Evolutionary conservation across 495 filamentous ascomycete species (phyloP).

Genomic region (Saxophila tyrrhenica): DNA sequence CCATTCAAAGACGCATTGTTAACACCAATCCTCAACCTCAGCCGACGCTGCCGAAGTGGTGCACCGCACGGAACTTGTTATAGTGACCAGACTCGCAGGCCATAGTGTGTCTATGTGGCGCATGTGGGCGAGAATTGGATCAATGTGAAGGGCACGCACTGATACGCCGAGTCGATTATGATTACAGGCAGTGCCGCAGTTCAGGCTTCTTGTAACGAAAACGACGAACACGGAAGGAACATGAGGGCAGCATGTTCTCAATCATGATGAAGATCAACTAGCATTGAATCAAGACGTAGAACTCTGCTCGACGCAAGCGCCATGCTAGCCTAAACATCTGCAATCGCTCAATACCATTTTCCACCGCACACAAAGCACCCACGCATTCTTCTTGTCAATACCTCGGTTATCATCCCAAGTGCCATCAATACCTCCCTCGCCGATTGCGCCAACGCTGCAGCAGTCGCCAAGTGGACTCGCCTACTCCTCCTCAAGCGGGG

Average conservation of each 20-base stretch:
- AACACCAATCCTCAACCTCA: neutral
- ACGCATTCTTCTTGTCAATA: neutral
- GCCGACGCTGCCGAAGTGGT: too few relatives aligned
- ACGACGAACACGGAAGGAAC: too few relatives aligned
- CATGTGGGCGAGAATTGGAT: too few relatives aligned
- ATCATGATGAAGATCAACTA: too few relatives aligned
- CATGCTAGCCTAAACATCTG: neutral
- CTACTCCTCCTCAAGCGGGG: conserved; percentile 39
- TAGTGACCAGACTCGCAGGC: too few relatives aligned
- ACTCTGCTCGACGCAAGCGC: neutral
- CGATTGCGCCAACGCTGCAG: neutral
- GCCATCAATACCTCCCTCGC: neutral
- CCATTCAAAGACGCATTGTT: neutral
- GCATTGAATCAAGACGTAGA: neutral
- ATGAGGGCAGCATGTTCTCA: too few relatives aligned
- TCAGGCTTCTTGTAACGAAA: too few relatives aligned
- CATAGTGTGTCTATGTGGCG: too few relatives aligned
- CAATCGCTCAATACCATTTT: neutral
- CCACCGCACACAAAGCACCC: neutral
- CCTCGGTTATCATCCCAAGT: neutral
- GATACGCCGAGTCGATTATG: too few relatives aligned
- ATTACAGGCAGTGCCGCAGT: too few relatives aligned
- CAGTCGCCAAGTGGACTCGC: conserved; percentile 17
- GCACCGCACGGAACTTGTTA: too few relatives aligned
- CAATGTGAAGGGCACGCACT: too few relatives aligned